Base-by-base conservation (phyloP, 2,329 filamentous ascomycete species). In the Talaromyces piceae region DNA sequence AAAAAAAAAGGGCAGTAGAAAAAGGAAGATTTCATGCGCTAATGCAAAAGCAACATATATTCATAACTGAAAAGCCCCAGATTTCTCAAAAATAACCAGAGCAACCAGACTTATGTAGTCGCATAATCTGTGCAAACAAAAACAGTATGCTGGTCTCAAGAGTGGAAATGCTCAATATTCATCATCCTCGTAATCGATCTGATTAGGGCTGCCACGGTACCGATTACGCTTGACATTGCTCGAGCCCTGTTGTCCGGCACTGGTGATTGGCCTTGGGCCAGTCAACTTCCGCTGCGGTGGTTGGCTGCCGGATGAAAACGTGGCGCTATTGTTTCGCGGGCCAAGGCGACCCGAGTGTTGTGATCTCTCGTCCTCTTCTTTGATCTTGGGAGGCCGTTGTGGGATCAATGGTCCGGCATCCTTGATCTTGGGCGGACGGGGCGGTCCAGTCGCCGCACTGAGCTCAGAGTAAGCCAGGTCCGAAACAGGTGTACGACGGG, bases 321-420 rank as follows among this genome's bases (percentile, higher is more conserved):
- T 51, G 58, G 65, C 45, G 45, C 48, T 37, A 28, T 12, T 47
- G 61, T 68, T 64, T 55, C 67, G 63, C 53, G 69, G 67, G 52
- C 63, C 63, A 54, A 71, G 64, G 51, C 72, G 71, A 52, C 73
- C 70, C 41, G 62, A 62, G 57, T 73, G 70, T 5, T 62, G 64
- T 30, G 60, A 60, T 25, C 67, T 64, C 22, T 67, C 62, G 20
- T 65, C 64, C n/a, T 39, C 50, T 47, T 67, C 64, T 39, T 62
- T 62, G 49, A 63, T 58, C 57, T 72, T 76, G 23, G 67, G 65
- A 7, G 72, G 67, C 30, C 73, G 70, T 43, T 75, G 73, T 12
- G 81, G 81, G 20, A 84, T 68, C 43, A 84, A 67, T 5, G 81
- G 81, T 0, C 79, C 80, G 20, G 81, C 76, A 51, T 82, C 78